Conservation (phyloP, 768 basidiomycete species). For the Termitomyces sp. region DNA sequence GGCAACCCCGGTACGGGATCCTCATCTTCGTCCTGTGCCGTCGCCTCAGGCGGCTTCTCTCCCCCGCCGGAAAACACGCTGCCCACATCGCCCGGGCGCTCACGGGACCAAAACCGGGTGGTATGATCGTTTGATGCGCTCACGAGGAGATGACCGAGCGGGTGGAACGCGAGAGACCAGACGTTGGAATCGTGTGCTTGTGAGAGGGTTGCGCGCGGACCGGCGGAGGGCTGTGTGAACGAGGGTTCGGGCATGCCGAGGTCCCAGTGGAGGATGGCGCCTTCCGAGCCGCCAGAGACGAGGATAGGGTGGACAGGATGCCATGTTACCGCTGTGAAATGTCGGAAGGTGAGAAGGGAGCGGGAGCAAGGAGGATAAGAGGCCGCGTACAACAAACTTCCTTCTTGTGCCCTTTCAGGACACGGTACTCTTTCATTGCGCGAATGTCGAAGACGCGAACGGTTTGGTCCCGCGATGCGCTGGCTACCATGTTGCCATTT, state of each 20-base stretch:
- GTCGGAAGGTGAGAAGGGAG: background rate
- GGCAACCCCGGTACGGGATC: slow-evolving; percentile 73
- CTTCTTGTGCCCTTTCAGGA: slow-evolving; percentile 95
- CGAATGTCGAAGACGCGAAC: slow-evolving; percentile 97
- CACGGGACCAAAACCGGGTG: slow-evolving; percentile 97
- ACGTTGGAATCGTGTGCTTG: slow-evolving; percentile 98
- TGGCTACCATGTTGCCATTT: slow-evolving; percentile 90
- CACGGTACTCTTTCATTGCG: slow-evolving; percentile 92
- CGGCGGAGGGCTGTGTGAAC: slow-evolving; percentile 34
- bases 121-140: slow-evolving; percentile 98
- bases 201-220: slow-evolving; percentile 80
- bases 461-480: slow-evolving; percentile 91
- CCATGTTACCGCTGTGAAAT: slow-evolving; percentile 77
- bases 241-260: slow-evolving; percentile 61
- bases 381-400: slow-evolving; percentile 86
- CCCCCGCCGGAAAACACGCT: slow-evolving; percentile 76
- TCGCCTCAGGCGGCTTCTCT: slow-evolving; percentile 75
- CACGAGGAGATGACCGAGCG: slow-evolving; percentile 90
- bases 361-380: background rate
- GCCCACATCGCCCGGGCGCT: slow-evolving; percentile 79
- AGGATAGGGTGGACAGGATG: slow-evolving; percentile 92
- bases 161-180: slow-evolving; percentile 94
- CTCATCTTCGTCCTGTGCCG: slow-evolving; percentile 69
- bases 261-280: slow-evolving; percentile 92
- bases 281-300: slow-evolving; percentile 92